Base-by-base conservation (phyloP, 2,329 filamentous ascomycete species). In the Sordariomycetes sp. region DNA sequence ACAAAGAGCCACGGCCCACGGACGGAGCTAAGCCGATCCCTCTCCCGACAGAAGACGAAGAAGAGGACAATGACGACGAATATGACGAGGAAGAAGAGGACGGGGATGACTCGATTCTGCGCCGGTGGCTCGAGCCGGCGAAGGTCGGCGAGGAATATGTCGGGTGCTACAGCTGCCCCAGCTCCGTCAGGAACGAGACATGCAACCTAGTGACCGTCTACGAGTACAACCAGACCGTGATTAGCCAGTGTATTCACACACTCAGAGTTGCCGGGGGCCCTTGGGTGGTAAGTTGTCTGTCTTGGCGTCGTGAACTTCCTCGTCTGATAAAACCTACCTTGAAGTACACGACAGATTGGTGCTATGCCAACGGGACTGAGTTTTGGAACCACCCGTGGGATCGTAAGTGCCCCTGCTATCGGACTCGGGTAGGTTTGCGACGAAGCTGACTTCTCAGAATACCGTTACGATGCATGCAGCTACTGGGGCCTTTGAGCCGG, bases 301-400 rank as follows among this genome's bases (percentile, higher is more conserved):
- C 18, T 12, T 2, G 25, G 16, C 14, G n/a, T 16, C 3, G 24
- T 7, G 50, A 14, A 53, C 20, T 14, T 11, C 55, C 24, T 46
- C 5, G 8, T 2, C 14, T 53, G 18, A 53, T 28, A 37, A 20
- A 11, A 35, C 5, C 1, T 3, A 16, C 11, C 16, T n/a, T n/a
- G 18, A 4, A 60, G 59, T 40, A 58, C 6, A 60, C 59, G 8
- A 55, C 52, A 4, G 59, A 60, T 25, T 60, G 59, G 59, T 60
- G 59, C 53, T 60, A 58, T 20, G 55, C 58, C 10, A 46, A 58
- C 14, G 55, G 52, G 14, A 52, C 25, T 5, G 40, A 60, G 20
- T 58, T 60, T 32, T 60, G 59, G 59, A 52, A 25, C 1, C 55
- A 55, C 14, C 59, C 59, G 12, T 58, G 55, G 55, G 59, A 60